phyloP scores from a whole-genome alignment of 352 stramenopile species.

The Phytophthora quininea region DNA sequence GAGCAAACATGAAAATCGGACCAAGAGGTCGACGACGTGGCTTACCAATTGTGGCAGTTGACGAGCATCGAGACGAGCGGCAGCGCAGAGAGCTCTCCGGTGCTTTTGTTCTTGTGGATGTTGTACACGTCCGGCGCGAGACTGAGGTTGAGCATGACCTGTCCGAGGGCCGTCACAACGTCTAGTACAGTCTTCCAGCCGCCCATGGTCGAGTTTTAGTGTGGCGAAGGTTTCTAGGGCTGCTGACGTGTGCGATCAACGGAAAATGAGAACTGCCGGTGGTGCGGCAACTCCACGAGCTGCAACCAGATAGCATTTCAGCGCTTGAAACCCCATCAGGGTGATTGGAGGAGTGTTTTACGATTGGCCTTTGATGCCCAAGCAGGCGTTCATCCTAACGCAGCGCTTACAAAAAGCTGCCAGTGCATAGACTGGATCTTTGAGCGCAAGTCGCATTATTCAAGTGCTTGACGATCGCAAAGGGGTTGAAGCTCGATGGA shows the following conservation, averaged over 20 bases:
- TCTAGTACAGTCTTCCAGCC: slow-evolving; percentile 29
- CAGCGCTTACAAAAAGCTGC: not conserved
- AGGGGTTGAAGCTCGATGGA: too few species aligned
- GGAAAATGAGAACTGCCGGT: slow-evolving; percentile 1
- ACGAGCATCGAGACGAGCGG: slow-evolving; percentile 19
- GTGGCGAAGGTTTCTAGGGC: not conserved
- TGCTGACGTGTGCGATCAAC: not conserved
- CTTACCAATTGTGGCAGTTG: slow-evolving; percentile 37
- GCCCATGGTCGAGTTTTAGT: slow-evolving; percentile 5
- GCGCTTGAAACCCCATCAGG: not conserved
- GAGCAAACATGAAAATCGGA: not conserved
- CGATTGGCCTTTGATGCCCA: not conserved
- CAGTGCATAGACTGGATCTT: not conserved
- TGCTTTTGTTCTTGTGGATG: slow-evolving; percentile 23
- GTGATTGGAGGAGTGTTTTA: not conserved
- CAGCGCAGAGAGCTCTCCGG: slow-evolving; percentile 18
- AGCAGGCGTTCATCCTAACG: not conserved
- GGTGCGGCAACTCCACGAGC: not conserved
- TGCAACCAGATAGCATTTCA: too few species aligned
- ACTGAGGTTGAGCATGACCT: slow-evolving; percentile 30
- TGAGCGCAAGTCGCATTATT: not conserved
- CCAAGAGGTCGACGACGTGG: not conserved
- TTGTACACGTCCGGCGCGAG: slow-evolving; percentile 28
- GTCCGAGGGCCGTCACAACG: slow-evolving; percentile 20
- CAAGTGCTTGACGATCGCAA: too few species aligned